Conservation (phyloP, 2,329 filamentous ascomycete species). For the Trichophyton benhamiae region DNA sequence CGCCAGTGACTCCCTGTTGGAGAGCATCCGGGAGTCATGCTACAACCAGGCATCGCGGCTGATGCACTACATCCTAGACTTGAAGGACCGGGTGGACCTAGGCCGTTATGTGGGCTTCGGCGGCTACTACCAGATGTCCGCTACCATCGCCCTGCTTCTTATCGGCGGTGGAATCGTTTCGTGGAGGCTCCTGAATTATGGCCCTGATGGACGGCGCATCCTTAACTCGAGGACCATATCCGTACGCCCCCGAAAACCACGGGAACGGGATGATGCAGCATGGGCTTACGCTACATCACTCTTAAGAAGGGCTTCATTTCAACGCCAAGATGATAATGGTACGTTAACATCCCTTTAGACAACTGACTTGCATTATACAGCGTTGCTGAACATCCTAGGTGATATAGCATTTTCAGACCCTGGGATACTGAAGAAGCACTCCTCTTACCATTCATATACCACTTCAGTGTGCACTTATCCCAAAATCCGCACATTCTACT, state of each 20-base stretch:
- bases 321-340: too few species aligned
- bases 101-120: not conserved
- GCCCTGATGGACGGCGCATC: not conserved
- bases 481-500: constrained; percentile 69
- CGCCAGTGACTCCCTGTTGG: not conserved
- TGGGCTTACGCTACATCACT: too few species aligned
- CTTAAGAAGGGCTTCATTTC: too few species aligned
- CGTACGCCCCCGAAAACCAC: not conserved
- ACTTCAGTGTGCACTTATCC: constrained; percentile 60
- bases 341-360: too few species aligned
- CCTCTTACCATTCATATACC: constrained; percentile 57
- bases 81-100: not conserved
- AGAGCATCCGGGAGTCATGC: not conserved
- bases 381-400: not conserved
- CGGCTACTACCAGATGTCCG: not conserved
- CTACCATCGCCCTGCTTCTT: not conserved
- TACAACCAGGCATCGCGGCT: not conserved
- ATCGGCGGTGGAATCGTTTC: not conserved
- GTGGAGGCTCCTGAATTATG: not conserved
- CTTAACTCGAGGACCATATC: not conserved
- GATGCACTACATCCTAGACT: not conserved
- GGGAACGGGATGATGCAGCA: too few species aligned
- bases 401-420: constrained; percentile 48
- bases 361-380: too few species aligned
- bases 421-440: constrained; percentile 65